phyloP scores from a whole-genome alignment of 495 filamentous ascomycete genomes.

The Xylaria palmicola region DNA sequence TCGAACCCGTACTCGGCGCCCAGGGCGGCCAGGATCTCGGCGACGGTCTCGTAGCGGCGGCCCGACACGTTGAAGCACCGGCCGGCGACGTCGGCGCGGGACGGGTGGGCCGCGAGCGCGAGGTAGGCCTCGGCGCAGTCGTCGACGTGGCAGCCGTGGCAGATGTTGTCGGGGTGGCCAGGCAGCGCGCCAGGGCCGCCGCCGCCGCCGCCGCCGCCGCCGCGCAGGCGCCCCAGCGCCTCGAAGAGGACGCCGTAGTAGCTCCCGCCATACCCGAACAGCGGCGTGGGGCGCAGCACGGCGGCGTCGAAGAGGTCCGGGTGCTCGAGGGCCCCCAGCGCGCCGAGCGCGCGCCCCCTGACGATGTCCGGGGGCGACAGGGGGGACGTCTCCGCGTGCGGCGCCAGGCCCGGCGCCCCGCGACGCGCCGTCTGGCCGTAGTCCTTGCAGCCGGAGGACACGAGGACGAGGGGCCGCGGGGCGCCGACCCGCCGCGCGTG shows the following conservation, averaged over 20 bases:
- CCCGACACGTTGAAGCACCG: constrained; percentile 43
- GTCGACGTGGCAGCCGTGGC: constrained; percentile 44
- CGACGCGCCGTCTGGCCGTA: constrained; percentile 39
- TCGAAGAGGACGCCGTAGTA: constrained; percentile 39
- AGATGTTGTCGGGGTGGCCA: constrained; percentile 32
- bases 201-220: constrained; percentile 18
- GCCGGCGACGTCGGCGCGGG: constrained; percentile 25
- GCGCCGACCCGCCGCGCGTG: constrained; percentile 13
- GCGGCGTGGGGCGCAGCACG: constrained; percentile 38
- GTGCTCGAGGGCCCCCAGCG: constrained; percentile 29
- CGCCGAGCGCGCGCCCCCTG: constrained; percentile 13
- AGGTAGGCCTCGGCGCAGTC: constrained; percentile 47
- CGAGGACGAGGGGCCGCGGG: constrained; percentile 35
- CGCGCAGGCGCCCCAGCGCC: neutral
- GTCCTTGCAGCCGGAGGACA: constrained; percentile 45
- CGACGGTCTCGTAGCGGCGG: constrained; percentile 38
- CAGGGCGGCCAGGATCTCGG: constrained; percentile 32
- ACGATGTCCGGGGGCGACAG: constrained; percentile 22
- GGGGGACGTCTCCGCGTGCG: constrained; percentile 39
- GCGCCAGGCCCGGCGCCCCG: constrained; percentile 26
- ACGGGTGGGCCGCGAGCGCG: constrained; percentile 31
- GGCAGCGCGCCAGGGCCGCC: constrained; percentile 19
- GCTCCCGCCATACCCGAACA: constrained; percentile 39
- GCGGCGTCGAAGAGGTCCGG: constrained; percentile 37
- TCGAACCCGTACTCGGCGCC: constrained; percentile 35